phyloP scores from a whole-genome alignment of 371 early-diverging fungal genomes.

The Lichtheimia ornata region DNA sequence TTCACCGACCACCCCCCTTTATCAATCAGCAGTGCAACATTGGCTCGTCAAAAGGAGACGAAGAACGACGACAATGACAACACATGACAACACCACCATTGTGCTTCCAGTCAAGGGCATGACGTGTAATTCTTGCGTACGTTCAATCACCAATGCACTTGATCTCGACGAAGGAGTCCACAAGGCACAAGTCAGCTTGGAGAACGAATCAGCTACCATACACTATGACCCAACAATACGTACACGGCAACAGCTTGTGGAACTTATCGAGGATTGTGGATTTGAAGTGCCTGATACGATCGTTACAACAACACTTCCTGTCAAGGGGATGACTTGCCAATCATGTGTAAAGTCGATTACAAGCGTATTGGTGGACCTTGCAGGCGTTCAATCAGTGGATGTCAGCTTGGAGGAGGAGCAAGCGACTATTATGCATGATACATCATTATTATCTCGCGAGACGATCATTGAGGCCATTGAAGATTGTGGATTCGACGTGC shows the following conservation, averaged over 20 bases:
- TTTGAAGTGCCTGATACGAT: slow-evolving; percentile 21
- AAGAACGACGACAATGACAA: no score
- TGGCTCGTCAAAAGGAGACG: no score
- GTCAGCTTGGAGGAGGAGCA: slow-evolving; percentile 41
- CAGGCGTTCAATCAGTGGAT: slow-evolving; percentile 43
- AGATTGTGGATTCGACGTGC: slow-evolving; percentile 39
- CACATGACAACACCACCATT: not conserved
- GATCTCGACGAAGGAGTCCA: slow-evolving; percentile 38
- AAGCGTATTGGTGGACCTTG: slow-evolving; percentile 35
- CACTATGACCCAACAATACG: slow-evolving; percentile 23
- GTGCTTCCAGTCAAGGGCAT: slow-evolving; percentile 57
- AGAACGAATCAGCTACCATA: slow-evolving; percentile 36
- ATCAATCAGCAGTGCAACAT: no score
- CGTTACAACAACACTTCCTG: slow-evolving; percentile 1
- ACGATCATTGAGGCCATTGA: slow-evolving; percentile 56
- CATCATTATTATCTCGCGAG: not conserved
- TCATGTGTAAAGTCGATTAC: slow-evolving; percentile 78
- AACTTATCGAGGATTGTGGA: slow-evolving; percentile 54
- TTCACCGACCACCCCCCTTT: no score
- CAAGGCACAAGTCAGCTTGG: slow-evolving; percentile 42
- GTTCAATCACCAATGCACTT: slow-evolving; percentile 62
- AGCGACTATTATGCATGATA: slow-evolving; percentile 43
- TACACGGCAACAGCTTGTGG: slow-evolving; percentile 26
- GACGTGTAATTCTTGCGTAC: slow-evolving; percentile 86
- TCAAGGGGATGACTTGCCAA: slow-evolving; percentile 81